A percentile compares a stretch with the other conserved stretches of the same genome.
Evolutionary conservation across 1,284 basidiomycete species (phyloP).

Genomic region (Papiliotrema nemorosa): DNA sequence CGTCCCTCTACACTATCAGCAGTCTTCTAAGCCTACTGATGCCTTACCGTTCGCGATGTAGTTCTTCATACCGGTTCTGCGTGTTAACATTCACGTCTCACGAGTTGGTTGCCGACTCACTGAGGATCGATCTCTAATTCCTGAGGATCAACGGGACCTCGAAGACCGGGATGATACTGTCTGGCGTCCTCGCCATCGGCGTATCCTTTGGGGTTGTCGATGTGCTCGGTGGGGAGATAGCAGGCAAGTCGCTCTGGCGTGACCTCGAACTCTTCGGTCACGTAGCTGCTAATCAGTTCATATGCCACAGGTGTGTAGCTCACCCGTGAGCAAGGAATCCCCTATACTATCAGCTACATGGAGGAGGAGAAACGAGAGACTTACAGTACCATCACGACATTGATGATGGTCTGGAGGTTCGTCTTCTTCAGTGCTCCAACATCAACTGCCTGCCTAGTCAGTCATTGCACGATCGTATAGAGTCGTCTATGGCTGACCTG

Average conservation of each 20-base stretch:
- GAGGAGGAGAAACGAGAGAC: not conserved
- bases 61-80: conserved; percentile 83
- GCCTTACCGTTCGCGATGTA: conserved; percentile 78
- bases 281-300: conserved; percentile 10
- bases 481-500: conserved; percentile 1
- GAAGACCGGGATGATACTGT: conserved; percentile 68
- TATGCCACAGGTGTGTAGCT: conserved; percentile 53
- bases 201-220: conserved; percentile 78
- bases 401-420: conserved; percentile 72
- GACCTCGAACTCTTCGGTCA: conserved; percentile 74
- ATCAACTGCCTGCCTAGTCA: conserved; percentile 66
- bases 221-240: conserved; percentile 85
- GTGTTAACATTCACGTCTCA: too few species aligned
- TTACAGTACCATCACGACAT: conserved; percentile 74
- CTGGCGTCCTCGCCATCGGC: conserved; percentile 80
- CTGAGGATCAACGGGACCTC: conserved; percentile 68
- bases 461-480: not conserved
- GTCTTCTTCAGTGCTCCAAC: conserved; percentile 72
- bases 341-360: not conserved
- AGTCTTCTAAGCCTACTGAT: not conserved
- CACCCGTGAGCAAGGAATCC: conserved; percentile 70
- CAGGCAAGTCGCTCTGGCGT: conserved; percentile 79
- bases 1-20: conserved; percentile 56
- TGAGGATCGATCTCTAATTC: conserved; percentile 82
- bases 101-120: not conserved